Evolutionary conservation across 2,329 filamentous ascomycete species (phyloP), one percentile per base, ranked within the genome.

Genomic region (Fusarium sp.): DNA sequence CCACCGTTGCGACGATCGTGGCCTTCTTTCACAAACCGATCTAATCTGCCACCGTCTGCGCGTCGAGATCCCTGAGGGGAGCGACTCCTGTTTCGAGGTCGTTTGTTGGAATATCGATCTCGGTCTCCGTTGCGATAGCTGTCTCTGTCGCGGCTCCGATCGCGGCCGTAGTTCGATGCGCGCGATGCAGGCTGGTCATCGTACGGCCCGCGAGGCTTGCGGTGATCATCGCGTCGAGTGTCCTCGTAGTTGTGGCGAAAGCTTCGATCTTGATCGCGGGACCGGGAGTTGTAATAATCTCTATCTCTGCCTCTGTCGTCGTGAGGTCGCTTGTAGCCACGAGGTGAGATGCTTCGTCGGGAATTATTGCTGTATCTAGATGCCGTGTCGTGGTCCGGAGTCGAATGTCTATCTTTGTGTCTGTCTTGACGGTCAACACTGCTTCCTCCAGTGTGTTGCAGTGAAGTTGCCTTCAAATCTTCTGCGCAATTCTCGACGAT

Each of bases 371-470:
- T 82, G 72, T 81, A 75, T 76, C 80, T 84, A 49, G 83, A 80
- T 68, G 79, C 78, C 70, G 80, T 77, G 78, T 83, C 83, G 82
- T 82, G 77, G 46, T 87, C 86, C 74, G 88, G 88, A 69, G 88
- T 89, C 78, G 87, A 87, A 75, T 83, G 78, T 85, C 85, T 87
- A 80, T 82, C 85, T 82, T 87, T 89, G 83, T 83, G 87, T 94
- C 94, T 97, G 92, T 92, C 88, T 87, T 86, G 90, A 89, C 91
- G 92, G 93, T 97, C 92, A 97, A 97, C 91, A 88, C 87, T 90
- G 88, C 85, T 90, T 91, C 90, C 87, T 88, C 90, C 89, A 87
- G 88, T 83, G 82, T 87, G 87, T 86, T 87, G 85, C 87, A 90
- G 89, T 90, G 91, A 91, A 93, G 92, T 92, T 96, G 93, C 93